Conservation (phyloP, 192 early-diverging fungal species). For the Spizellomyces punctatus region DNA sequence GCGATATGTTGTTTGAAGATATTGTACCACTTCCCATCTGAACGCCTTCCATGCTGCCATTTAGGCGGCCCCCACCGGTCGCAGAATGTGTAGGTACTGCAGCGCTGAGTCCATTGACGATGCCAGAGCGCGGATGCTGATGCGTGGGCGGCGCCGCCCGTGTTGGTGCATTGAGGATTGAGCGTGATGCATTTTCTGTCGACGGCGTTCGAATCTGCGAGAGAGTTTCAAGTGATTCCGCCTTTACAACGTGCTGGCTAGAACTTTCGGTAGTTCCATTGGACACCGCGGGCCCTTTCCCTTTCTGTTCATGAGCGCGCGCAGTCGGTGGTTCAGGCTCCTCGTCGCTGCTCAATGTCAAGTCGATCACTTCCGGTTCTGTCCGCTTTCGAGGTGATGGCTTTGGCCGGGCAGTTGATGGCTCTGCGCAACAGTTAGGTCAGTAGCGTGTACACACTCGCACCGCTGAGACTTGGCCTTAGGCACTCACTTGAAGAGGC, state of each 20-base stretch:
- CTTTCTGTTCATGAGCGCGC: not conserved
- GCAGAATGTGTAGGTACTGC: not conserved
- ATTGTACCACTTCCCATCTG: not conserved
- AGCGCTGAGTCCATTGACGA: not conserved
- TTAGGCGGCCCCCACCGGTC: not conserved
- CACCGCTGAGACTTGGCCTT: not conserved
- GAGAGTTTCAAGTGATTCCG: not conserved
- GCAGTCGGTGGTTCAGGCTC: not conserved
- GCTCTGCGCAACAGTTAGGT: not conserved
- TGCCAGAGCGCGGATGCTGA: not conserved
- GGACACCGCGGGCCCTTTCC: not conserved
- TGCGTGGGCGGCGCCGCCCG: not conserved
- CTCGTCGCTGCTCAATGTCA: slow-evolving; percentile 51
- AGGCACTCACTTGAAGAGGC: not conserved
- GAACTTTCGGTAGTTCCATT: not conserved
- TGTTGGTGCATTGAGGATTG: not conserved
- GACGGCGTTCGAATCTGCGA: too few relatives aligned
- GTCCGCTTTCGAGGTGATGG: slow-evolving; percentile 3
- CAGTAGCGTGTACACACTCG: not conserved
- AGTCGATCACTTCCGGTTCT: slow-evolving; percentile 58
- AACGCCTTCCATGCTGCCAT: too few relatives aligned
- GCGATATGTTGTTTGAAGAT: not conserved
- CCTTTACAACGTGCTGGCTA: not conserved
- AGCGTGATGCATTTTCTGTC: not conserved
- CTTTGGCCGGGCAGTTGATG: slow-evolving; percentile 2